Evolutionary conservation across 2,329 filamentous ascomycete species (phyloP), one percentile per base, ranked within the genome.

Genomic region (Onygena corvina): DNA sequence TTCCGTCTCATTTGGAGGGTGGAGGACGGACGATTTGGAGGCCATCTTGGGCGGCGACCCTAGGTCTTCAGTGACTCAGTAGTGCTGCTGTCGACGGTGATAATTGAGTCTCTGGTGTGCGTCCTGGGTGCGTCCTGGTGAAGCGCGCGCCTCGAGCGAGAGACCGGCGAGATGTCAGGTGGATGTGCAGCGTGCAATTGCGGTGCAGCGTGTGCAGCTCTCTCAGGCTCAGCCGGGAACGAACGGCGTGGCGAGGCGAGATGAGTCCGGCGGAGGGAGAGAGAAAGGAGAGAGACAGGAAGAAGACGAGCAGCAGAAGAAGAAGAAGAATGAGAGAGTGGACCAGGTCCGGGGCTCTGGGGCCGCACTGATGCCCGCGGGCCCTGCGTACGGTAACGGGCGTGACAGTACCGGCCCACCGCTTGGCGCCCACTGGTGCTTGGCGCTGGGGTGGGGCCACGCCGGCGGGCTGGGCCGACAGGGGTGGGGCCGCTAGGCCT

Each of bases 1-100:
- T 50, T 70, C 68, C 16, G 75, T 78, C 70, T 80, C 76, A 61
- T 79, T 79, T 52, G 54, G 50, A 44, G 70, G 65, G 55, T 76
- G 57, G 50, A 65, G 57, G 46, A 63, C 56, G 27, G 59, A 53
- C 52, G 60, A 52, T 60, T 63, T 59, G 34, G 59, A 69, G 34
- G 68, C 65, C 60, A 78, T 77, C 52, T 67, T 67, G 56, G 63
- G 65, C 33, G 58, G 59, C 56, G 40, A n/a, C 31, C 18, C n/a
- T 21, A 12, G 18, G 16, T n/a, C 20, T 4, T 6, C 9, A 36
- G 20, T 9, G n/a, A n/a, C n/a, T n/a, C n/a, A n/a, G n/a, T n/a
- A n/a, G n/a, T n/a, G n/a, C n/a, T n/a, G n/a, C n/a, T n/a, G n/a
- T n/a, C n/a, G n/a, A n/a, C n/a, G n/a, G n/a, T n/a, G n/a, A n/a